Evolutionary conservation across 441 rosid genomes (phyloP).

Genomic region (Dalechampia spathulata): DNA sequence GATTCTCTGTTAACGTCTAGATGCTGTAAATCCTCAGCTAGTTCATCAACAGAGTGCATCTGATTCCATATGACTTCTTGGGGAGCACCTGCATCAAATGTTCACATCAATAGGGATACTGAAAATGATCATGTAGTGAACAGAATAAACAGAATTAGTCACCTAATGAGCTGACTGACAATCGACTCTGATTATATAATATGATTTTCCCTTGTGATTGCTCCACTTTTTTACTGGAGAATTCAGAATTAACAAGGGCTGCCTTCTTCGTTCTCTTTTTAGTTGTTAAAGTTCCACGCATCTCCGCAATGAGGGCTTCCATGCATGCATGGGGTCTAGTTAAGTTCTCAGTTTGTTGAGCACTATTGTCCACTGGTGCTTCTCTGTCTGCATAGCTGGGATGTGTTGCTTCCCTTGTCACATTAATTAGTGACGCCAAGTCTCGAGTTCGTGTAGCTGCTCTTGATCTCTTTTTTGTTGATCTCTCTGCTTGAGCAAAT

Average conservation of each 20-base stretch:
- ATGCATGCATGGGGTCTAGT: conserved; percentile 21
- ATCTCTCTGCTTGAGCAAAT: conserved; percentile 24
- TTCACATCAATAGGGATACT: conserved; percentile 11
- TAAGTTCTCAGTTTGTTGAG: conserved; percentile 18
- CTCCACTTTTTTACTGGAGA: conserved; percentile 19
- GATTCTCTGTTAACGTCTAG: conserved; percentile 39
- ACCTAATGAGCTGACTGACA: conserved; percentile 38
- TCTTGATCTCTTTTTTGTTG: conserved; percentile 50
- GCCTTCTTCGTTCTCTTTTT: conserved; percentile 46
- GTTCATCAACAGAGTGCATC: conserved; percentile 31
- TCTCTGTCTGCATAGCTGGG: conserved; percentile 19
- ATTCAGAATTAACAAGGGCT: conserved; percentile 23
- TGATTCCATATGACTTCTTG: conserved; percentile 23
- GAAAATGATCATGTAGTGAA: not conserved
- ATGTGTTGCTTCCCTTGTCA: conserved; percentile 17
- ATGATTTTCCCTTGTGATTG: conserved; percentile 33
- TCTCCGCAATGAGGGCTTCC: conserved; percentile 31
- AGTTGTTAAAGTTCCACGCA: conserved; percentile 30
- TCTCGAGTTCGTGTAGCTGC: conserved; percentile 36
- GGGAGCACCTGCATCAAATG: conserved; percentile 41
- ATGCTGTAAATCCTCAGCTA: conserved; percentile 33
- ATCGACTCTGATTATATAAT: conserved; percentile 23
- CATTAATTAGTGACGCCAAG: conserved; percentile 36
- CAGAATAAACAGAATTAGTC: too few relatives aligned
- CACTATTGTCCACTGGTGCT: conserved; percentile 16